Base-by-base conservation (phyloP, 768 basidiomycete genomes). In the Peribolospora kevripleyi region DNA sequence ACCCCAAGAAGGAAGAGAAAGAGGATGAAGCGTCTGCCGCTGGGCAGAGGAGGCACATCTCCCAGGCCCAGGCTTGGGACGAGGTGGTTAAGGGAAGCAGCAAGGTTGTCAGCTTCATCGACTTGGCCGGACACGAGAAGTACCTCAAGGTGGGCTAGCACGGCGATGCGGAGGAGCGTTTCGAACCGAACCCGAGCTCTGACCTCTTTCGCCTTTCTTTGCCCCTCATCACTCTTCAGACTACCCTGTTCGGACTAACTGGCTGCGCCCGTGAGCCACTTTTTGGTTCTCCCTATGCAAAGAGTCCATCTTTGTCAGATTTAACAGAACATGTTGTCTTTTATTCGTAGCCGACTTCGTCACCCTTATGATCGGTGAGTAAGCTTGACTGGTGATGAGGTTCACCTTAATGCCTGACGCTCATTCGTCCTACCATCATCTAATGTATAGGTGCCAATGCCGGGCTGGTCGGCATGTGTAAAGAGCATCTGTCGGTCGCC, bases 401-500 rank as follows among this genome's bases (percentile, higher is more conserved):
- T 65, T 64, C 4, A 68, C 68, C 55, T 11, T 53, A 51, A 7
- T 37, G 6, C 38, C 4, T 40, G 13, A 37, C 46, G 6, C 9
- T 3, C 48, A 50, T 25, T 25, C 11, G 4, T 41, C 50, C 39
- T 4, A 6, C 1, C 7, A 1, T 40, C 7, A 14, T 54, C 3
- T 46, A 46, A 40, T 36, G n/a, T 3, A 48, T 47, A 47, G 11
- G 45, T n/a, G 13, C 10, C 36, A 6, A 39, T 52, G n/a, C 43
- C 48, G 84, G 84, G 6, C 66, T 86, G 46, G 85, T 86, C 59
- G 76, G 84, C 52, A 86, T 87, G 85, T 84, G 81, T 42, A 87
- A 95, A 68, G 93, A 98, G 66, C 93, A 98, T 67, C 71, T 98
- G 8, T 86, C 93, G 1, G 90, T 97, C 57, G 79, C 91, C 3